Percentiles rank a stretch among this genome's conserved stretches.
Conservation (phyloP, 768 basidiomycete species). For the Rubroboletus pulcherrimus region DNA sequence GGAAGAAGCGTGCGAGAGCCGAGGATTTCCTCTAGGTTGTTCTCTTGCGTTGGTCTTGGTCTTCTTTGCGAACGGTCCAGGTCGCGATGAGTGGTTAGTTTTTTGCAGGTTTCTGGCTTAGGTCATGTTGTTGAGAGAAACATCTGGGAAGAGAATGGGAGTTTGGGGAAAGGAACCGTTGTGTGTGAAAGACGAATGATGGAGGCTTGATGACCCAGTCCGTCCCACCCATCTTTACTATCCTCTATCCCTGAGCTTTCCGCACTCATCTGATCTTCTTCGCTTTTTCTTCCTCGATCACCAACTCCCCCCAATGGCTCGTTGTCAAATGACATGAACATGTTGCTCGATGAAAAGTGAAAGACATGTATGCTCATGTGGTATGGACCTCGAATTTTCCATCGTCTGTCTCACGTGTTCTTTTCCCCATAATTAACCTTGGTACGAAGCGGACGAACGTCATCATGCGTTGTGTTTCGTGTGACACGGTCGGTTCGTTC, state of each 20-base stretch:
- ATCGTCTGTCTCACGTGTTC: constrained; percentile 18
- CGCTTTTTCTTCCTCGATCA: constrained; percentile 8
- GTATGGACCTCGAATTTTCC: constrained; percentile 23
- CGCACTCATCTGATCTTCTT: constrained; percentile 28
- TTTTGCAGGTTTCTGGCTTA: constrained; percentile 28
- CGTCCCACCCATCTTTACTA: constrained; percentile 34
- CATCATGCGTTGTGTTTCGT: constrained; percentile 10
- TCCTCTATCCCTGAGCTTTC: constrained; percentile 18
- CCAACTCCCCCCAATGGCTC: constrained; percentile 10
- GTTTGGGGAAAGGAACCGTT: not conserved
- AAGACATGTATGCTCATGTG: constrained; percentile 21
- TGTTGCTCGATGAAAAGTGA: constrained; percentile 9
- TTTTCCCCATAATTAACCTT: constrained; percentile 16
- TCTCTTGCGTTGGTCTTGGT: constrained; percentile 27
- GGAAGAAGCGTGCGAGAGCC: constrained; percentile 81
- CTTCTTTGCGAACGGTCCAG: constrained; percentile 25
- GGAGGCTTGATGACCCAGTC: constrained; percentile 35
- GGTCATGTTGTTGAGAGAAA: constrained; percentile 17
- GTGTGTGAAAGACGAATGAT: constrained; percentile 14
- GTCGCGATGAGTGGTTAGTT: constrained; percentile 29
- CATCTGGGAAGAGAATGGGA: not conserved
- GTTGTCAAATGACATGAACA: constrained; percentile 8
- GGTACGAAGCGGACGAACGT: constrained; percentile 20
- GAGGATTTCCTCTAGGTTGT: constrained; percentile 70
- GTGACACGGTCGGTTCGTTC: constrained; percentile 34